These are phyloP conservation scores for Melanomma pulvis-pyrius DNA, from an alignment of 495 filamentous ascomycete genomes.

Conservation along the genomic window DNA sequence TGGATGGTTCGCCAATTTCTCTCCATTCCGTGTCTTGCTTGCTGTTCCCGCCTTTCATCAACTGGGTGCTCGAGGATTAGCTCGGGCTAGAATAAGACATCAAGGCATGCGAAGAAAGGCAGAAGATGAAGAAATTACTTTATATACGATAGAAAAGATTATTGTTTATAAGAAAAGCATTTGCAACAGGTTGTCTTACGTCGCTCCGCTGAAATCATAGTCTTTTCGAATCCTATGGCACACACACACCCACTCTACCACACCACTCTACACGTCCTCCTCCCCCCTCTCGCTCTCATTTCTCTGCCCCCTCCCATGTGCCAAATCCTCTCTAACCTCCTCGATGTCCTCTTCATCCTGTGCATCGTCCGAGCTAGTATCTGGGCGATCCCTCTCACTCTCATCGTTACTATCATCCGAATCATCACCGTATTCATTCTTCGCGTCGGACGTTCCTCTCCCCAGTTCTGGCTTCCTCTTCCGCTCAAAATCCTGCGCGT, in stretches of 20 bases:
- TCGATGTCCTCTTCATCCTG: conserved; percentile 23
- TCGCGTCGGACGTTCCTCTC: conserved; percentile 10
- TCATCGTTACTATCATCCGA: conserved; percentile 30
- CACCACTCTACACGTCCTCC: conserved; percentile 1
- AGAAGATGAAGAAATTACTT: too few relatives aligned
- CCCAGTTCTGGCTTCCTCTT: conserved; percentile 55
- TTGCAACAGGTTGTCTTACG: too few relatives aligned
- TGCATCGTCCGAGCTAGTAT: conserved; percentile 4
- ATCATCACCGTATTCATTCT: conserved; percentile 42
- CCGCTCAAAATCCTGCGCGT: conserved; percentile 86
- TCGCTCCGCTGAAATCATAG: too few relatives aligned
- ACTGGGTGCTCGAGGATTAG: too few relatives aligned
- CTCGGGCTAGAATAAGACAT: too few relatives aligned
- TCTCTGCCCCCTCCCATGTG: conserved; percentile 18
- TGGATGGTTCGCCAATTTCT: too few relatives aligned
- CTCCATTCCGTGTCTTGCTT: too few relatives aligned
- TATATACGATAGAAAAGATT: too few relatives aligned
- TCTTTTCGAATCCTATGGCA: too few relatives aligned
- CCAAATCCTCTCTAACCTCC: conserved; percentile 14
- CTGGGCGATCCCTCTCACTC: conserved; percentile 11
- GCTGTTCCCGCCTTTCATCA: too few relatives aligned
- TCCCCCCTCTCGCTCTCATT: not conserved
- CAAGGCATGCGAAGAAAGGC: too few relatives aligned
- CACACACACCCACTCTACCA: not conserved
- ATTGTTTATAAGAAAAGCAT: too few relatives aligned